Percentiles rank a stretch among this genome's conserved stretches.
phyloP scores from a whole-genome alignment of 352 stramenopile species.

The Phytophthora litchii region DNA sequence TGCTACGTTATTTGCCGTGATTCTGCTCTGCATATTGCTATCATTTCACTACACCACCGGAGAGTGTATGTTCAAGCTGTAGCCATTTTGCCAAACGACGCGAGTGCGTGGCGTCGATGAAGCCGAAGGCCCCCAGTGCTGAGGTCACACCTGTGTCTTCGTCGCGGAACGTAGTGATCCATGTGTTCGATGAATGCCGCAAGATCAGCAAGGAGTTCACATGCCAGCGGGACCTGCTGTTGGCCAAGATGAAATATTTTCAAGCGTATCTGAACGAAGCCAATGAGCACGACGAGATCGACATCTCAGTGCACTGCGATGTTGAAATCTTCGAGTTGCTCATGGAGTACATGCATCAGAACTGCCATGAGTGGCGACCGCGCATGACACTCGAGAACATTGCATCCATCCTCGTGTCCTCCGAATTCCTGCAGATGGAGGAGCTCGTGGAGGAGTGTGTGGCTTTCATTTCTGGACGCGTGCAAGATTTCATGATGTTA shows the following conservation, averaged over 20 bases:
- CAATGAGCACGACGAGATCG: slow-evolving; percentile 89
- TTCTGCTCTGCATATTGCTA: background rate
- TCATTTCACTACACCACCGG: slow-evolving; percentile 1
- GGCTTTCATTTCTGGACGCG: slow-evolving; percentile 64
- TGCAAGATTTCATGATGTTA: slow-evolving; percentile 86
- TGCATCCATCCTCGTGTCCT: slow-evolving; percentile 90
- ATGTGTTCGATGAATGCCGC: slow-evolving; percentile 91
- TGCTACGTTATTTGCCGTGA: background rate
- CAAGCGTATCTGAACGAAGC: slow-evolving; percentile 76
- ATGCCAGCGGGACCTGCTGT: slow-evolving; percentile 77
- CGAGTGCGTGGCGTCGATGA: slow-evolving; percentile 7
- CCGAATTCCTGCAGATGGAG: slow-evolving; percentile 93
- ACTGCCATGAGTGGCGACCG: slow-evolving; percentile 47
- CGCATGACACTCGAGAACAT: slow-evolving; percentile 75
- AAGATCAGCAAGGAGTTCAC: slow-evolving; percentile 88
- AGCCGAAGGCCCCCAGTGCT: background rate
- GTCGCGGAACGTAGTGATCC: slow-evolving; percentile 77
- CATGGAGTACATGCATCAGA: slow-evolving; percentile 86
- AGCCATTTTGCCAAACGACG: slow-evolving; percentile 16
- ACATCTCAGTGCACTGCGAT: slow-evolving; percentile 94
- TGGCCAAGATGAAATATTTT: slow-evolving; percentile 94
- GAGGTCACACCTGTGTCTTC: slow-evolving; percentile 1
- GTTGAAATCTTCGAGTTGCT: slow-evolving; percentile 93
- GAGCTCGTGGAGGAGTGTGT: slow-evolving; percentile 86
- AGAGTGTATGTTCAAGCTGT: slow-evolving; percentile 27